These are phyloP conservation scores for Abelmoschus esculentus DNA, from an alignment of 345 rosid species.

Conservation along the genomic window DNA sequence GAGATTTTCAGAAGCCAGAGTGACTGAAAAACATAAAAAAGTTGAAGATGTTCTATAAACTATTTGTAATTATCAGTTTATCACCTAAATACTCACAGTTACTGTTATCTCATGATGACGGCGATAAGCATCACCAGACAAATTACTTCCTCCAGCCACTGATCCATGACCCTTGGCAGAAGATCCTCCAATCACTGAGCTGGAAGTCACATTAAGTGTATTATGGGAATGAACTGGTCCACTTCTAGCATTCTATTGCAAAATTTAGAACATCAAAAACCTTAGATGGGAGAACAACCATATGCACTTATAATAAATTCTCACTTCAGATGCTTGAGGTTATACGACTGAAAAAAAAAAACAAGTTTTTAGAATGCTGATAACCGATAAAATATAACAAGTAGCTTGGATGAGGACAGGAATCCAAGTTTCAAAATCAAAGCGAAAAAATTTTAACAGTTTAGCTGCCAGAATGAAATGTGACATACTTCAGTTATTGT, in stretches of 20 bases:
- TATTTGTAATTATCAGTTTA: not conserved
- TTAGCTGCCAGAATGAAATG: not conserved
- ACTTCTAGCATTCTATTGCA: conserved; percentile 12
- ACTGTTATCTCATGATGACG: conserved; percentile 81
- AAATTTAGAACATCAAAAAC: not conserved
- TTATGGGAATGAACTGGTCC: conserved; percentile 16
- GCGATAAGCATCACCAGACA: conserved; percentile 67
- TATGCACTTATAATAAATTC: not conserved
- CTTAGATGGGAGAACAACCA: not conserved
- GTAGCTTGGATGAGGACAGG: not conserved
- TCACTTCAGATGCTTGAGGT: not conserved
- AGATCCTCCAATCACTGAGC: conserved; percentile 30
- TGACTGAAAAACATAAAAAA: not conserved
- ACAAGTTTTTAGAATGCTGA: not conserved
- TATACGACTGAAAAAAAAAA: not conserved
- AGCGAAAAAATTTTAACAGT: not conserved
- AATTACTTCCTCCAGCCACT: conserved; percentile 32
- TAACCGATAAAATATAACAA: not conserved
- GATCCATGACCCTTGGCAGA: conserved; percentile 37
- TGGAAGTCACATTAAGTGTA: conserved; percentile 34
- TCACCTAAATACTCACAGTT: conserved; percentile 42
- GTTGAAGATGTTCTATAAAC: not conserved
- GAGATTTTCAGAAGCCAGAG: not conserved
- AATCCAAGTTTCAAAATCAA: not conserved
- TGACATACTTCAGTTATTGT: not conserved